A percentile compares a stretch with the other conserved stretches of the same genome.
phyloP scores from a whole-genome alignment of 1,139 yeast species.

The Taphrina communis region DNA sequence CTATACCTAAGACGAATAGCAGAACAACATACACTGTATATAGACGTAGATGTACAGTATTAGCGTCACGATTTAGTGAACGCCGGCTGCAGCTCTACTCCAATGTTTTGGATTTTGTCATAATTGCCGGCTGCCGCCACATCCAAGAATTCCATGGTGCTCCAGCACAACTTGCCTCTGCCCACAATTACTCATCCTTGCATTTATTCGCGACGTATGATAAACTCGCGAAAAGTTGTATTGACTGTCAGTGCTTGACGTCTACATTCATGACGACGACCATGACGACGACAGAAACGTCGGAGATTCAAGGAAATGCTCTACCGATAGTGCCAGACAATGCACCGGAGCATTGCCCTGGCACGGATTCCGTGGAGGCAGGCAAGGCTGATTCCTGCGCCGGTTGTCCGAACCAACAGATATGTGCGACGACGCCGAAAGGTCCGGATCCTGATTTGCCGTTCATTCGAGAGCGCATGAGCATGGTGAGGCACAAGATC shows the following conservation, averaged over 20 bases:
- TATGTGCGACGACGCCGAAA: conserved; percentile 85
- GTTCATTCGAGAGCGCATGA: conserved; percentile 69
- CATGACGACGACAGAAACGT: conserved; percentile 8
- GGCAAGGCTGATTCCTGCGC: conserved; percentile 93
- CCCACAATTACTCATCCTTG: conserved; percentile 4
- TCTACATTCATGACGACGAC: conserved; percentile 1
- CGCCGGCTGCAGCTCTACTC: too few relatives aligned
- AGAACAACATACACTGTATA: neutral
- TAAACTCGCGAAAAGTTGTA: neutral
- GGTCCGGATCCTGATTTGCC: conserved; percentile 97
- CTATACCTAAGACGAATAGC: neutral
- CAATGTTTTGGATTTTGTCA: neutral
- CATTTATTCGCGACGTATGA: neutral
- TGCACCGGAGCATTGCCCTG: conserved; percentile 85
- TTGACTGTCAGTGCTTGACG: neutral
- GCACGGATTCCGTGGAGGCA: conserved; percentile 91
- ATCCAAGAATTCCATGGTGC: neutral
- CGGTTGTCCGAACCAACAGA: conserved; percentile 92
- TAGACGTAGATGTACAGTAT: too few relatives aligned
- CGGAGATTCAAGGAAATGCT: conserved; percentile 29
- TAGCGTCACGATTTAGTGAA: too few relatives aligned
- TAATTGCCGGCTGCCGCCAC: conserved; percentile 11
- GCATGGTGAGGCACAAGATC: conserved; percentile 77
- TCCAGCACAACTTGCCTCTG: neutral
- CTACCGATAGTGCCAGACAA: conserved; percentile 33